These are phyloP conservation scores for Trametes elegans DNA, from an alignment of 768 basidiomycete genomes.

Conservation along the genomic window DNA sequence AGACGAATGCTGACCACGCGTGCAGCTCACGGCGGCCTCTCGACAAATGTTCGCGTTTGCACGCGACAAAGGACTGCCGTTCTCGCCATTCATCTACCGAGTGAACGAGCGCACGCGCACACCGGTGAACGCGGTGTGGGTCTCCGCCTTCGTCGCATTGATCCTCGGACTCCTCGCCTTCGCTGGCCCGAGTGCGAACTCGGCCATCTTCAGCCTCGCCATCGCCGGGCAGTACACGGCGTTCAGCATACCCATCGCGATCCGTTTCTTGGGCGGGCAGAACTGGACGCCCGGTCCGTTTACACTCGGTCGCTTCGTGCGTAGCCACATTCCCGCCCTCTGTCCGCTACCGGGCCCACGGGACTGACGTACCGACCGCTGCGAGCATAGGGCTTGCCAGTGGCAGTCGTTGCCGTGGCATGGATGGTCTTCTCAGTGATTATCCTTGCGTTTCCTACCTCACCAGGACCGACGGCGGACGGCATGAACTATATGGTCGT, in stretches of 20 bases:
- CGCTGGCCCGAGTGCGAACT: slow-evolving; percentile 46
- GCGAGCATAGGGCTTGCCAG: slow-evolving; percentile 27
- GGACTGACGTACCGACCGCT: no score
- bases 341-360: no score
- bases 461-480: slow-evolving; percentile 30
- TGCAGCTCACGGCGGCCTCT: slow-evolving; percentile 41
- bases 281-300: slow-evolving; percentile 36
- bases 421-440: slow-evolving; percentile 40
- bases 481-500: slow-evolving; percentile 43
- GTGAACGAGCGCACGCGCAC: slow-evolving; percentile 53
- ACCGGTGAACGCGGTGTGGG: slow-evolving; percentile 57
- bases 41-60: slow-evolving; percentile 73
- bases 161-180: slow-evolving; percentile 59
- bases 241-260: slow-evolving; percentile 34
- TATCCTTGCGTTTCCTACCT: slow-evolving; percentile 36
- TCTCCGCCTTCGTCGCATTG: slow-evolving; percentile 44
- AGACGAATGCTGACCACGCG: no score
- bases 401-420: slow-evolving; percentile 32
- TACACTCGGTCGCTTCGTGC: slow-evolving; percentile 31
- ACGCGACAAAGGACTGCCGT: slow-evolving; percentile 66
- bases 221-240: slow-evolving; percentile 28
- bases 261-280: slow-evolving; percentile 30
- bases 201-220: slow-evolving; percentile 35
- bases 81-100: slow-evolving; percentile 58
- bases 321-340: slow-evolving; percentile 1